Evolutionary conservation across 1,139 yeast genomes (phyloP), one percentile per base, ranked within the genome.

Genomic region (Taiozyma sp.): DNA sequence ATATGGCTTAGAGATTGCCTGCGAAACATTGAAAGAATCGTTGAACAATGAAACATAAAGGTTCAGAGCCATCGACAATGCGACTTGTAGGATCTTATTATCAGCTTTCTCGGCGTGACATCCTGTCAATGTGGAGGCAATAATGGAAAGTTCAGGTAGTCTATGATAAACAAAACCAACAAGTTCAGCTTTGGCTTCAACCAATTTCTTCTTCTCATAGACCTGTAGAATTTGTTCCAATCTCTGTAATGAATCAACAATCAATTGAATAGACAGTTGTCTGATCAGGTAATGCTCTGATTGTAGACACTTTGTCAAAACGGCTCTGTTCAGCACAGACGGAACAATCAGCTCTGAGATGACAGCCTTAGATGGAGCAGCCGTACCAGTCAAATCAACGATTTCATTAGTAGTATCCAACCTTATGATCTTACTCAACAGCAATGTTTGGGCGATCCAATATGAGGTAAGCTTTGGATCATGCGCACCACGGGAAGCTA

Each of bases 381-480:
- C 43, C 5, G 55, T 42, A 38, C 54, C 60, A 39, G 64, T 63
- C 16, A 66, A 62, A n/a, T 65, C 63, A 9, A 57, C 52, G 47
- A 72, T 58, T 19, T 69, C 65, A 8, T 60, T 60, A 2, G 87
- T 88, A 13, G 82, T 62, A 1, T 83, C 79, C 2, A 86, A 62
- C 44, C 74, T 75, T 16, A 87, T 74, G 12, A 87, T 73, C 52
- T 81, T 78, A 1, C 84, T 76, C 48, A 86, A 71, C 9, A 90
- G 68, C 29, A 85, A 71, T 1, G 90, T 79, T 66, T 81, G 85
- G 10, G 93, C 86, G 38, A 91, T 73, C 92, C 96, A 92, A 72
- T 87, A 89, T 7, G 92, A 83, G 1, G 95, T 74, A 53, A 85
- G 71, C 46, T 82, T 78, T 2, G 96, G 95, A 51, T 85, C 92